Percentiles rank a stretch among this genome's conserved stretches.
phyloP scores from a whole-genome alignment of 345 rosid genomes.

The Pistacia integerrima region DNA sequence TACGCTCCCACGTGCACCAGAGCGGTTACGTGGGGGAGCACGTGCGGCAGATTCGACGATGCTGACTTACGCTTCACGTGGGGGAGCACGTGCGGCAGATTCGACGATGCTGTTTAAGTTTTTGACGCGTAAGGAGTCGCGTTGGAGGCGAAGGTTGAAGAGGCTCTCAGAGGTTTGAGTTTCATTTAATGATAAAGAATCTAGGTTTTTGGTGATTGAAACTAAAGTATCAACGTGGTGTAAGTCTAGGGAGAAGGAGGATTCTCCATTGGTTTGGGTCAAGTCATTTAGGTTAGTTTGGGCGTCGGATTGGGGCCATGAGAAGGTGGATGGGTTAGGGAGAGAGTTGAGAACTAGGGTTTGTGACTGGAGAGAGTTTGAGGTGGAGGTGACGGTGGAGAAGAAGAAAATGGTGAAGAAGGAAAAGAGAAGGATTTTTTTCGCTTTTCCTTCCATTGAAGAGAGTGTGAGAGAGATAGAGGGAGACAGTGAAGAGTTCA shows the following conservation, averaged over 20 bases:
- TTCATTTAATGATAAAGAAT: constrained; percentile 53
- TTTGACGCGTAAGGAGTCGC: constrained; percentile 65
- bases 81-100: constrained; percentile 17
- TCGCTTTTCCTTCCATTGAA: constrained; percentile 45
- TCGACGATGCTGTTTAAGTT: constrained; percentile 45
- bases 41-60: constrained; percentile 36
- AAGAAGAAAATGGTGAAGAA: constrained; percentile 28
- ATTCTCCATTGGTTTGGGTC: constrained; percentile 18
- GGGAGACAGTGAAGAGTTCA: not conserved
- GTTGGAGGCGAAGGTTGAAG: constrained; percentile 66
- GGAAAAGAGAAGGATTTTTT: constrained; percentile 35
- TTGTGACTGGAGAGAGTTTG: constrained; percentile 38
- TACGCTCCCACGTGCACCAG: constrained; percentile 32
- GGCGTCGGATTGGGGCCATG: constrained; percentile 44
- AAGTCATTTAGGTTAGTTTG: constrained; percentile 3
- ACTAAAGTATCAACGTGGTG: constrained; percentile 77
- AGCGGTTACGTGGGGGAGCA: constrained; percentile 23
- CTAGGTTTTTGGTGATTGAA: constrained; percentile 28
- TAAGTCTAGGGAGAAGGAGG: constrained; percentile 42
- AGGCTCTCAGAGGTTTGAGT: constrained; percentile 62
- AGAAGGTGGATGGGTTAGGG: constrained; percentile 41
- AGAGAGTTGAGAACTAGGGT: constrained; percentile 49
- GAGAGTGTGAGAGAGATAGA: not conserved
- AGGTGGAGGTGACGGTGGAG: constrained; percentile 17
- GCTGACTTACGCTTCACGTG: too few species aligned